phyloP scores from a whole-genome alignment of 1,284 basidiomycete genomes.

The Schizopora paradoxa region DNA sequence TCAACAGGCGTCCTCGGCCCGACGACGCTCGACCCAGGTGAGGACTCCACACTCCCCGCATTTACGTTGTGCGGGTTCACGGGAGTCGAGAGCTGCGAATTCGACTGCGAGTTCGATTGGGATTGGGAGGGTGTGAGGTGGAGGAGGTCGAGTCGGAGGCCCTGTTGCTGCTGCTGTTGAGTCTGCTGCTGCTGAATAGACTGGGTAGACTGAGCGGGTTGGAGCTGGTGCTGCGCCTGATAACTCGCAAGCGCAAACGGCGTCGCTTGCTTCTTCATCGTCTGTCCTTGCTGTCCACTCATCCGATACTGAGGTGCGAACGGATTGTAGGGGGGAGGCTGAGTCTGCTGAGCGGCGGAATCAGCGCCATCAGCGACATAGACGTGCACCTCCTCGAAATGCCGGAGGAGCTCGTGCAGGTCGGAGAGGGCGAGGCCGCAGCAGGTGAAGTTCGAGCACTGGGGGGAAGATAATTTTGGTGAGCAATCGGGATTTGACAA shows the following conservation, averaged over 20 bases:
- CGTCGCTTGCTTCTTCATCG: too few species aligned
- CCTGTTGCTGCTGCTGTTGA: neutral
- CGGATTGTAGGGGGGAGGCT: too few species aligned
- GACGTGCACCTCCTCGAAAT: conserved; percentile 59
- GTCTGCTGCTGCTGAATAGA: too few species aligned
- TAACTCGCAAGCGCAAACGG: too few species aligned
- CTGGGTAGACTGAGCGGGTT: conserved; percentile 2
- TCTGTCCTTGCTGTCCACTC: too few species aligned
- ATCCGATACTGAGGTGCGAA: too few species aligned
- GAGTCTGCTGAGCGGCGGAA: too few species aligned
- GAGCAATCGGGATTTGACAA: neutral
- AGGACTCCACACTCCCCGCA: too few species aligned
- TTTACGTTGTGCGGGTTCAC: too few species aligned
- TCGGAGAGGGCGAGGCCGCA: conserved; percentile 56
- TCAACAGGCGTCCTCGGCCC: too few species aligned
- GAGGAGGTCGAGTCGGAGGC: neutral
- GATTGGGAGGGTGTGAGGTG: neutral
- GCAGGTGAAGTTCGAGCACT: conserved; percentile 64
- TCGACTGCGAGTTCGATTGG: neutral
- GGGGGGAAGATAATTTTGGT: conserved; percentile 1
- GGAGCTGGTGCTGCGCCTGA: conserved; percentile 7
- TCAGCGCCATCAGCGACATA: conserved; percentile 34
- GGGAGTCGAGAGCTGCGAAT: too few species aligned
- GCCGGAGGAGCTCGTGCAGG: conserved; percentile 63
- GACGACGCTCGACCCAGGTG: neutral